A percentile compares a stretch with the other conserved stretches of the same genome.
Evolutionary conservation across 306 rosid species (phyloP).

Genomic region (Cucumis hystrix): DNA sequence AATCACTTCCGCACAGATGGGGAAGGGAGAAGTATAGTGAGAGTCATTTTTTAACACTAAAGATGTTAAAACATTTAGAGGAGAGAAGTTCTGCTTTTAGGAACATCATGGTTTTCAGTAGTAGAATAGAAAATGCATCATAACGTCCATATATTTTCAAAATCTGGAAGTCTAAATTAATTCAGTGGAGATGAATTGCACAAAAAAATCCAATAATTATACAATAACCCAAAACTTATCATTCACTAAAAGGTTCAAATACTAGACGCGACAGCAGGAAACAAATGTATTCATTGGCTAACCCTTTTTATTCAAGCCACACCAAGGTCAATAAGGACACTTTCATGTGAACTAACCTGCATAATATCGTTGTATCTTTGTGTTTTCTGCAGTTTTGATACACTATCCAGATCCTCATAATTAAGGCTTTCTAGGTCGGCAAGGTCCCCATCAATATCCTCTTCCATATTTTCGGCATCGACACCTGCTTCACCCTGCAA

Average conservation of each 20-base stretch:
- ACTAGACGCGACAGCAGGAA: background rate
- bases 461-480: slow-evolving; percentile 64
- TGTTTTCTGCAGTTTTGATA: slow-evolving; percentile 83
- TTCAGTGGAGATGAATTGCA: background rate
- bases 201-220: background rate
- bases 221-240: background rate
- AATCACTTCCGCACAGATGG: background rate
- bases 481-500: slow-evolving; percentile 50
- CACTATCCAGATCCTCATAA: slow-evolving; percentile 88
- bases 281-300: background rate
- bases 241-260: background rate
- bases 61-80: background rate
- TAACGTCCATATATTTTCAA: background rate
- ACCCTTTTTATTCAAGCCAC: background rate
- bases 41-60: background rate
- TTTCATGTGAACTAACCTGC: slow-evolving; percentile 37
- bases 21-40: background rate
- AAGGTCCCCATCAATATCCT: slow-evolving; percentile 83
- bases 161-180: background rate
- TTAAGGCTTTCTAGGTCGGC: slow-evolving; percentile 80
- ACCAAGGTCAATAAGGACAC: background rate
- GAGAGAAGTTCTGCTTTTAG: background rate
- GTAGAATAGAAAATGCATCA: background rate
- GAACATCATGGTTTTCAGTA: background rate
- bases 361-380: slow-evolving; percentile 63